Evolutionary conservation across 805 yeast genomes (phyloP), one percentile per base, ranked within the genome.

Genomic region (Candida sakaeoensis): DNA sequence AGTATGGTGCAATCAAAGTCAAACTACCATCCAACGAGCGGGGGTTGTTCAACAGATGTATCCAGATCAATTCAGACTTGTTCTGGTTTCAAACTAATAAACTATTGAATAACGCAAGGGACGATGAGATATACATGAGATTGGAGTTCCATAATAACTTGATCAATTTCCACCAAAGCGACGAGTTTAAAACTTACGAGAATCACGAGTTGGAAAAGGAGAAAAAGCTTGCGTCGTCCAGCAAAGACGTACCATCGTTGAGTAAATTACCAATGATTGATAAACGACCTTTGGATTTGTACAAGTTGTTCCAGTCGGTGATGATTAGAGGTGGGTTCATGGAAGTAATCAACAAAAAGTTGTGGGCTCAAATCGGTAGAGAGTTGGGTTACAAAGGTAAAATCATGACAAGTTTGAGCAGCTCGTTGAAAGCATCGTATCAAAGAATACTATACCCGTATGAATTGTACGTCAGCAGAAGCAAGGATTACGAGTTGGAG

Each of bases 341-440:
- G 8, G 68, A 60, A 8, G 89, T 86, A n/a, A 75, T 83, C 33
- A 58, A 71, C 40, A 74, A 73, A 41, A 83, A 84, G 51, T 65
- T 77, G 33, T 87, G 95, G 96, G 88, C 88, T 1, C 88, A 84
- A 52, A 74, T 87, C 8, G 91, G 91, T 10, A 68, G 89, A 40
- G 95, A 85, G 50, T 61, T 87, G 36, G 95, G 95, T 0, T 84
- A 80, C 54, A 73, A 78, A 23, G 88, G 87, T 2, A 74, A 79
- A 48, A 79, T 80, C 37, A 80, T 82, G 75, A 80, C 85, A 23
- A 80, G 88, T 9, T 57, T 84, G 33, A 79, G 87, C 10, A 75
- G 88, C 12, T 74, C 88, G 1, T 61, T 85, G 44, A 77, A 82
- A 51, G 58, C 77, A 1, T 75, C 84, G 1, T 82, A 81, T 51